phyloP scores from a whole-genome alignment of 176 grass and related monocot species.

The Neostapfia colusana region DNA sequence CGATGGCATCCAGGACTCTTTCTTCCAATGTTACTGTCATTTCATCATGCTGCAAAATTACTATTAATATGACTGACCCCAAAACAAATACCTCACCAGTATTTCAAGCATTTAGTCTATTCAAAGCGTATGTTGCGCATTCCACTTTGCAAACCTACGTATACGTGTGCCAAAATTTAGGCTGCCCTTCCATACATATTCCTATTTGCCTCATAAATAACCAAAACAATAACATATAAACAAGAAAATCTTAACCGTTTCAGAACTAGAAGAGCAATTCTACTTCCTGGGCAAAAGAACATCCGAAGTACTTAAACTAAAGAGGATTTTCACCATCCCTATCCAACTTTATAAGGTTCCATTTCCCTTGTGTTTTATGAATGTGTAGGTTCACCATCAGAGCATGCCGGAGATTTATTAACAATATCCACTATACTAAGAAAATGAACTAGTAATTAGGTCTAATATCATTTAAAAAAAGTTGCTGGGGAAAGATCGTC shows the following conservation, averaged over 20 bases:
- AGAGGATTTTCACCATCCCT: slow-evolving; percentile 1
- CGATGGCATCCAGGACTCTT: slow-evolving; percentile 82
- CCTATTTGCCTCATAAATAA: slow-evolving; percentile 21
- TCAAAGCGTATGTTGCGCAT: slow-evolving; percentile 5
- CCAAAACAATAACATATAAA: slow-evolving; percentile 13
- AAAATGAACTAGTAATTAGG: not conserved
- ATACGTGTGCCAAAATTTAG: not conserved
- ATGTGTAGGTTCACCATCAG: no score
- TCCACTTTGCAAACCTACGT: not conserved
- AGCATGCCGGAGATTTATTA: not conserved
- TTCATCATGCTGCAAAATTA: slow-evolving; percentile 82
- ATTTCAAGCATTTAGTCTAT: slow-evolving; percentile 5
- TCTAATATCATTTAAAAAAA: not conserved
- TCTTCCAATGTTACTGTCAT: slow-evolving; percentile 99
- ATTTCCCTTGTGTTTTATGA: no score
- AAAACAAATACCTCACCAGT: not conserved
- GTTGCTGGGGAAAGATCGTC: no score
- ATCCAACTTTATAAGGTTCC: no score
- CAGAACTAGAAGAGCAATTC: slow-evolving; percentile 7
- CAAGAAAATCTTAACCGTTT: slow-evolving; percentile 2
- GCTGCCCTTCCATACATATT: slow-evolving; percentile 9
- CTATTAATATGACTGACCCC: slow-evolving; percentile 31
- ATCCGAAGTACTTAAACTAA: not conserved
- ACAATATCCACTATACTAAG: not conserved
- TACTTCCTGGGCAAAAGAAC: slow-evolving; percentile 14